Evolutionary conservation across 2,329 filamentous ascomycete genomes (phyloP).

Genomic region (Scedosporium minutisporum): DNA sequence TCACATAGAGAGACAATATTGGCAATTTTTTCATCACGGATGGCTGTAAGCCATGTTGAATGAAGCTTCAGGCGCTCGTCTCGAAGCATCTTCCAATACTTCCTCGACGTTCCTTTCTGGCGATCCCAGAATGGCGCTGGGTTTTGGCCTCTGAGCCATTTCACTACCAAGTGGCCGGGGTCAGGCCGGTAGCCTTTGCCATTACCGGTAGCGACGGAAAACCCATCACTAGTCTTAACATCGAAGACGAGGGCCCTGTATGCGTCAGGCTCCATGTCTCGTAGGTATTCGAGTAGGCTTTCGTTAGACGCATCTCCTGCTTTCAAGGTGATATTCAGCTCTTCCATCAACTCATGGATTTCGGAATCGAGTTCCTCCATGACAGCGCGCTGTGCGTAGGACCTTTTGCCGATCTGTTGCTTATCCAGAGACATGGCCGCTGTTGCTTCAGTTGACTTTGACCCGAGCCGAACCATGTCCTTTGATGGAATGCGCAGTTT

Average conservation of each 20-base stretch:
- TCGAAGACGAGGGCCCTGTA: background rate
- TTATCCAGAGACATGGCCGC: slow-evolving; percentile 34
- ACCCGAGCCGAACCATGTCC: slow-evolving; percentile 54
- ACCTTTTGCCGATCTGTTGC: slow-evolving; percentile 17
- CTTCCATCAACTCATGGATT: slow-evolving; percentile 30
- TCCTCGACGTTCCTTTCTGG: slow-evolving; percentile 16
- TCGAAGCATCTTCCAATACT: slow-evolving; percentile 43
- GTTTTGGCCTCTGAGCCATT: slow-evolving; percentile 39
- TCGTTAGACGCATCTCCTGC: background rate
- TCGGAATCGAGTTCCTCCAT: slow-evolving; percentile 18
- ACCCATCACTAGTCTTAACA: slow-evolving; percentile 4
- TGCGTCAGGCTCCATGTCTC: slow-evolving; percentile 5
- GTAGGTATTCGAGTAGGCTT: slow-evolving; percentile 7
- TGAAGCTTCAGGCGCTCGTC: slow-evolving; percentile 25
- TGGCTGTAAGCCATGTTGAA: slow-evolving; percentile 30
- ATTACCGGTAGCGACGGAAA: background rate
- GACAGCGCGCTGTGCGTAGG: slow-evolving; percentile 14
- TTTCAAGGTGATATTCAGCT: slow-evolving; percentile 18
- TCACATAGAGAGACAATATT: slow-evolving; percentile 26
- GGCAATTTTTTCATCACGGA: slow-evolving; percentile 40
- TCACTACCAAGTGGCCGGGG: slow-evolving; percentile 38
- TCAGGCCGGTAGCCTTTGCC: background rate
- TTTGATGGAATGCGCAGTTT: slow-evolving; percentile 42
- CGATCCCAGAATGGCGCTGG: slow-evolving; percentile 31
- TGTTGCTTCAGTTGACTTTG: slow-evolving; percentile 44